Conservation (phyloP, 345 rosid species). For the Citrus cavaleriei region DNA sequence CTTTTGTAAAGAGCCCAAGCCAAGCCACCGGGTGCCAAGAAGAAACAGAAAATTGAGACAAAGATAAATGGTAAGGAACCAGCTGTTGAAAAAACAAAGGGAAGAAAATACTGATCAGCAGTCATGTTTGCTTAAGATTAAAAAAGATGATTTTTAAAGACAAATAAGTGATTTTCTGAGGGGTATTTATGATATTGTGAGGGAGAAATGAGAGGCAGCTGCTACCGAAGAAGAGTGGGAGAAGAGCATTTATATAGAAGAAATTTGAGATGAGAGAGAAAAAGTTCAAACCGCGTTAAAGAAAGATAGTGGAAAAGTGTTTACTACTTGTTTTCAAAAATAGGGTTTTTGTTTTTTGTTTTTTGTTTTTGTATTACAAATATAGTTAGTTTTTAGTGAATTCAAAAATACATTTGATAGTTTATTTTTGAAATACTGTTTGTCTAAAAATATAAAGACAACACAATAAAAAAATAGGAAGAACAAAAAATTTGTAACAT, state of each 20-base stretch:
- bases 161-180: neutral
- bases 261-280: neutral
- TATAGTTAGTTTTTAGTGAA: no score
- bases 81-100: constrained; percentile 15
- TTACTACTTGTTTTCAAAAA: no score
- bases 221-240: neutral
- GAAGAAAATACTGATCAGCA: constrained; percentile 17
- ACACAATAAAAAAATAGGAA: no score
- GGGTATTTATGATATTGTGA: neutral
- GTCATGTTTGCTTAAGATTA: constrained; percentile 20
- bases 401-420: no score
- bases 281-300: no score
- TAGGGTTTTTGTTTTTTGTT: no score
- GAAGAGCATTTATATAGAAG: constrained; percentile 6
- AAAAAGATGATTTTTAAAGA: neutral
- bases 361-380: no score
- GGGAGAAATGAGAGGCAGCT: neutral
- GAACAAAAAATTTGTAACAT: no score
- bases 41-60: constrained; percentile 33
- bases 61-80: constrained; percentile 20
- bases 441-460: no score
- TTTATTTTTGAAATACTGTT: no score
- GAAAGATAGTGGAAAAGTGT: no score
- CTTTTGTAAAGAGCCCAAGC: constrained; percentile 55
- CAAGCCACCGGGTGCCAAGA: constrained; percentile 56